Evolutionary conservation across 371 early-diverging fungal species (phyloP).

Genomic region (Chytridium lagenaria): DNA sequence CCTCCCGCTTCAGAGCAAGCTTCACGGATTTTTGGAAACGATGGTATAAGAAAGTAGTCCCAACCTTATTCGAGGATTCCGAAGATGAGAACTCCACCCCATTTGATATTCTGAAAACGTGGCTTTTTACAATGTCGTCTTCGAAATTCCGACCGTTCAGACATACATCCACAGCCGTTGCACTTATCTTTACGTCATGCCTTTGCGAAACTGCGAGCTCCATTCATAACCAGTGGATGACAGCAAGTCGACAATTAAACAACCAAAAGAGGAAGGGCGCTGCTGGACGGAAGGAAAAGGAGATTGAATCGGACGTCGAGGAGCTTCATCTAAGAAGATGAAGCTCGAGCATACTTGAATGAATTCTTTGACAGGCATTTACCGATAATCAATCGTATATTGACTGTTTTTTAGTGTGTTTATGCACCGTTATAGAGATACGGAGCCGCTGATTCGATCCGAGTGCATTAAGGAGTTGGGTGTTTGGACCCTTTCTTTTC

Average conservation of each 20-base stretch:
- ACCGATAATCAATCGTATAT: not conserved
- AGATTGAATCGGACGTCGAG: conserved; percentile 54
- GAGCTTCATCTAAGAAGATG: conserved; percentile 35
- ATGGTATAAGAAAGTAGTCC: conserved; percentile 20
- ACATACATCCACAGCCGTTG: conserved; percentile 80
- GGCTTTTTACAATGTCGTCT: conserved; percentile 50
- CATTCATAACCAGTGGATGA: conserved; percentile 61
- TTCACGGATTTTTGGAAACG: conserved; percentile 44
- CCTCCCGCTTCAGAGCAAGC: conserved; percentile 31
- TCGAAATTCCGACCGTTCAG: conserved; percentile 87
- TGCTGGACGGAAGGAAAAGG: conserved; percentile 25
- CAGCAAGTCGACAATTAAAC: conserved; percentile 70
- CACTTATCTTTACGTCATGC: conserved; percentile 65
- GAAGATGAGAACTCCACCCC: conserved; percentile 19
- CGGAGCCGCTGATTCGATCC: conserved; percentile 79
- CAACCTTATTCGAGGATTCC: not conserved
- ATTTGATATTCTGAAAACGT: conserved; percentile 43
- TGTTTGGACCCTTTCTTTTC: conserved; percentile 73
- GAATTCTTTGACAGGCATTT: conserved; percentile 69
- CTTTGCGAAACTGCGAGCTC: conserved; percentile 68
- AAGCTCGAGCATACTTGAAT: conserved; percentile 44
- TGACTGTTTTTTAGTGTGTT: conserved; percentile 66
- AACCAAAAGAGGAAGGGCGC: conserved; percentile 39
- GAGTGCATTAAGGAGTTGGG: conserved; percentile 85
- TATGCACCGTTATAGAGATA: conserved; percentile 88